These are phyloP conservation scores for Phytophthora nicotianae DNA, from an alignment of 352 stramenopile genomes.

Conservation along the genomic window DNA sequence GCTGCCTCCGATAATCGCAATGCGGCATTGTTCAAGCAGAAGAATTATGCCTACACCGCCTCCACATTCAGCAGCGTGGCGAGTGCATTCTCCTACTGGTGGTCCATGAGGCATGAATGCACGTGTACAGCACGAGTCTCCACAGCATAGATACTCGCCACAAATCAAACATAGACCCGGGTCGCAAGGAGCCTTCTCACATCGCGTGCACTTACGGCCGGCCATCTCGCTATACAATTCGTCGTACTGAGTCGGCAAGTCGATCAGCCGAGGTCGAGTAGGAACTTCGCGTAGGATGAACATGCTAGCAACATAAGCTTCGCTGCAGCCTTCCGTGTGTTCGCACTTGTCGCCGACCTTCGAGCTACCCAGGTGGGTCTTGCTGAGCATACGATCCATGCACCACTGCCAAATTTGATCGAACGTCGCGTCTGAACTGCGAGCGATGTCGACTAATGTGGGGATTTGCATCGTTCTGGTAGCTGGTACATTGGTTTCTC, in stretches of 20 bases:
- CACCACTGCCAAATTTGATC: slow-evolving; percentile 87
- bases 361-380: slow-evolving; percentile 66
- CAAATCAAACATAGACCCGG: slow-evolving; percentile 85
- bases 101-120: slow-evolving; percentile 78
- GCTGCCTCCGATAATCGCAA: slow-evolving; percentile 81
- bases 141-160: slow-evolving; percentile 83
- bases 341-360: slow-evolving; percentile 85
- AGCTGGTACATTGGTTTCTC: slow-evolving; percentile 27
- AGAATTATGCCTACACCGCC: slow-evolving; percentile 86
- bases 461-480: slow-evolving; percentile 45
- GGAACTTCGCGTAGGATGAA: slow-evolving; percentile 81
- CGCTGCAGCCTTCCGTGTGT: slow-evolving; percentile 84
- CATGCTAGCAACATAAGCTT: slow-evolving; percentile 89
- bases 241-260: slow-evolving; percentile 86
- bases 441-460: slow-evolving; percentile 57
- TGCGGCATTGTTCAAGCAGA: slow-evolving; percentile 84
- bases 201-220: slow-evolving; percentile 71
- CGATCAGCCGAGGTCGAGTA: slow-evolving; percentile 67
- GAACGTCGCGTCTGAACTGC: slow-evolving; percentile 60
- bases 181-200: slow-evolving; percentile 68
- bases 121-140: slow-evolving; percentile 83
- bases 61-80: slow-evolving; percentile 83
- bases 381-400: slow-evolving; percentile 83
- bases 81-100: slow-evolving; percentile 84
- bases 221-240: slow-evolving; percentile 83